Evolutionary conservation across 1,284 basidiomycete species (phyloP).

Genomic region (Sanguinoderma infundibulare): DNA sequence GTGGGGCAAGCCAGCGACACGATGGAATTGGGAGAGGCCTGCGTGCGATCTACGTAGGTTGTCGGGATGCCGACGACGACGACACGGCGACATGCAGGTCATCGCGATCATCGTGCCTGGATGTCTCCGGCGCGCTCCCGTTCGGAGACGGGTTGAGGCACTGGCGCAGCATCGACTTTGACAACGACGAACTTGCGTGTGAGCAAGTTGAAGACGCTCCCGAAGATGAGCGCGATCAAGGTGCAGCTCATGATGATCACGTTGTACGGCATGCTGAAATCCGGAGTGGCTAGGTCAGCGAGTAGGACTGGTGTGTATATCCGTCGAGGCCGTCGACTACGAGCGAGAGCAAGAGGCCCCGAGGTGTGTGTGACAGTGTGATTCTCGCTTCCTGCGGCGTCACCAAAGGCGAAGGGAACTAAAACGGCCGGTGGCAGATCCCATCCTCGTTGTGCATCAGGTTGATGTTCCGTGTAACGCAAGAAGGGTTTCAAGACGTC

Average conservation of each 20-base stretch:
- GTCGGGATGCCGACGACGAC: too few relatives aligned
- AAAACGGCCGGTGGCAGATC: conserved; percentile 88
- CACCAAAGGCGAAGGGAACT: conserved; percentile 44
- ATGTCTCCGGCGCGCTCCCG: neutral
- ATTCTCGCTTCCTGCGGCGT: conserved; percentile 4
- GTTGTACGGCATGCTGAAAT: conserved; percentile 99
- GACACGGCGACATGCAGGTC: too few relatives aligned
- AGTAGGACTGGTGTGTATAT: conserved; percentile 86
- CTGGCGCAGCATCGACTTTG: conserved; percentile 25
- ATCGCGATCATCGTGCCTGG: too few relatives aligned
- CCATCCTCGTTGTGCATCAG: conserved; percentile 94
- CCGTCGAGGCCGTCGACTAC: conserved; percentile 35
- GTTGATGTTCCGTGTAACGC: conserved; percentile 94
- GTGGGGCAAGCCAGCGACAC: too few relatives aligned
- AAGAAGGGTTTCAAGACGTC: conserved; percentile 88
- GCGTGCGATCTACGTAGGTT: too few relatives aligned
- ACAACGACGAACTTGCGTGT: conserved; percentile 78
- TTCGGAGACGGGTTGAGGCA: neutral
- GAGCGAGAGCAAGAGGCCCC: neutral
- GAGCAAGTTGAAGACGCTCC: conserved; percentile 87
- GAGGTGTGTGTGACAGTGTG: neutral
- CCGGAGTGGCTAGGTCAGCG: conserved; percentile 92
- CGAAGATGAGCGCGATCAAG: conserved; percentile 92
- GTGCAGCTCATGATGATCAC: conserved; percentile 97
- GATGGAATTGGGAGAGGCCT: neutral